Evolutionary conservation across 75 land plant species (phyloP).

Genomic region (Isoetes taiwanensis): DNA sequence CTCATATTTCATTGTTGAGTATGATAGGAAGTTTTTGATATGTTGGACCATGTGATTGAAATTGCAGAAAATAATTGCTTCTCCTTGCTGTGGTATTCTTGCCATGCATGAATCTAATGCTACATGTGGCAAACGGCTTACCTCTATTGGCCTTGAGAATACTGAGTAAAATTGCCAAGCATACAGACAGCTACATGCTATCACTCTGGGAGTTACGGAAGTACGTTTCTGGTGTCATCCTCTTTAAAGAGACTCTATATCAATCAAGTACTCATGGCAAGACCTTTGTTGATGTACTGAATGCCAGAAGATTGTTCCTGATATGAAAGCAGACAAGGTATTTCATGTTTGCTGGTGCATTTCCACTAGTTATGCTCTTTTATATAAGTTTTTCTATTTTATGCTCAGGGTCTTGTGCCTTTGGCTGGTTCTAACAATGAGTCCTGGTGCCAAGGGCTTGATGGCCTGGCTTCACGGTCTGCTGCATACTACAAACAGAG

Average conservation of each 20-base stretch:
- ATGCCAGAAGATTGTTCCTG: constrained; percentile 28
- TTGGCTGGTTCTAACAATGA: constrained; percentile 4
- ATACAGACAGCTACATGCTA: constrained; percentile 50
- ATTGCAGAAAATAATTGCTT: background rate
- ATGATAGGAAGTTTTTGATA: too few relatives aligned
- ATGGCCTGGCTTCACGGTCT: constrained; percentile 1
- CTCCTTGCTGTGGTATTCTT: background rate
- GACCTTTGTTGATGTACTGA: constrained; percentile 25
- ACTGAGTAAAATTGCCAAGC: constrained; percentile 51
- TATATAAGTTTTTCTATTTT: background rate
- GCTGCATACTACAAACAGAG: constrained; percentile 3
- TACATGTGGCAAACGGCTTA: constrained; percentile 14
- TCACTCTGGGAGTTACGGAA: constrained; percentile 56
- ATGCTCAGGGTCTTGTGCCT: constrained; percentile 2
- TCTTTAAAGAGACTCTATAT: constrained; percentile 30
- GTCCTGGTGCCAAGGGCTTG: constrained; percentile 8
- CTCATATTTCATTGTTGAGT: too few relatives aligned
- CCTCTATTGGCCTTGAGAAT: constrained; percentile 35
- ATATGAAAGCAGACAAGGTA: constrained; percentile 34
- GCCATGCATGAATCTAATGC: constrained; percentile 4
- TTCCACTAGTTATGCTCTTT: too few relatives aligned
- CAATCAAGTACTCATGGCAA: constrained; percentile 26
- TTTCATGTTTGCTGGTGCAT: background rate
- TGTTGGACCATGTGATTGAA: too few relatives aligned
- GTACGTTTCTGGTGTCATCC: constrained; percentile 37